Evolutionary conservation across 192 early-diverging fungal genomes (phyloP).

Genomic region (Rhizoclosmatium globosum): DNA sequence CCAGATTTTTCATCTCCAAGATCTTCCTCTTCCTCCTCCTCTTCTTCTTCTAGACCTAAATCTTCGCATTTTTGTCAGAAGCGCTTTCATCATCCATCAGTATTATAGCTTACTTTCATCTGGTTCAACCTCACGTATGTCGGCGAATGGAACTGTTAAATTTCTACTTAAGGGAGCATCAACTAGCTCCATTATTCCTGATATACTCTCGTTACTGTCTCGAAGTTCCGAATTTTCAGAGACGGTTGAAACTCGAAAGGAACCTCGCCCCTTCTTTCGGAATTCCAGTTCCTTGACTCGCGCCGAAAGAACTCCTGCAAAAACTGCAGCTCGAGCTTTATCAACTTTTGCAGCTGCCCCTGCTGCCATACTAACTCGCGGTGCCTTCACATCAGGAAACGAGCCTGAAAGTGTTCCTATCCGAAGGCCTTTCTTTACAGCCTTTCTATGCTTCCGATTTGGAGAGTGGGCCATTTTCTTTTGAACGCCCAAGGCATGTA

Average conservation of each 20-base stretch:
- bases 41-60: background rate
- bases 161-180: too few species aligned
- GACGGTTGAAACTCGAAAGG: too few species aligned
- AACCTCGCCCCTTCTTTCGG: background rate
- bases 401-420: too few species aligned
- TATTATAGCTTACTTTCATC: background rate
- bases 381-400: background rate
- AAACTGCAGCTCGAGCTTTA: background rate
- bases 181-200: too few species aligned
- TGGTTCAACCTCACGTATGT: background rate
- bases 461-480: background rate
- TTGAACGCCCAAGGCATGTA: constrained; percentile 16
- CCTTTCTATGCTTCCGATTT: background rate
- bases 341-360: background rate
- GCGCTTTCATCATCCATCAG: background rate
- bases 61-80: background rate
- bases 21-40: constrained; percentile 15
- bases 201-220: too few species aligned
- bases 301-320: background rate
- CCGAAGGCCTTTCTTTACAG: background rate
- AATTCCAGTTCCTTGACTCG: background rate
- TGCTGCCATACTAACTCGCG: background rate
- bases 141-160: background rate
- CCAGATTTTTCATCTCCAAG: background rate
- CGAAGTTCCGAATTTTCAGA: too few species aligned